Evolutionary conservation across 108 stramenopile genomes (phyloP).

Genomic region (Nitzschia palea): DNA sequence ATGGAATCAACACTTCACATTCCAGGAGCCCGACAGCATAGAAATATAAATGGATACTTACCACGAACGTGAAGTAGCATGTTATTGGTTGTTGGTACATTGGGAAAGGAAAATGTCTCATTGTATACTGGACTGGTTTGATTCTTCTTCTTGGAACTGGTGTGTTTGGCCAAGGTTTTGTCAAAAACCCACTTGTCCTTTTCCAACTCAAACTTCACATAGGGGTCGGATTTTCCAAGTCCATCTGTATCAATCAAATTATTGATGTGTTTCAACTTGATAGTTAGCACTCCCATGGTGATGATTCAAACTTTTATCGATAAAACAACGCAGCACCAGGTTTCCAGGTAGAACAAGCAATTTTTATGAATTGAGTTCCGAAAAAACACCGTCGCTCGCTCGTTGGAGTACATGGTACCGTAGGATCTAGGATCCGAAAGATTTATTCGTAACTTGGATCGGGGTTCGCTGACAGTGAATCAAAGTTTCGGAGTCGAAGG

Average conservation of each 20-base stretch:
- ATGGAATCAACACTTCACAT: too few species aligned
- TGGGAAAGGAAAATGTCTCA: constrained; percentile 39
- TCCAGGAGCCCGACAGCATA: not conserved
- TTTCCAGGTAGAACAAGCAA: too few species aligned
- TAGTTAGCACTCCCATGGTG: constrained; percentile 37
- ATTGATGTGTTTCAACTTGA: constrained; percentile 33
- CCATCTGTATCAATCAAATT: constrained; percentile 45
- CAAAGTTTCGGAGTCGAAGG: too few species aligned
- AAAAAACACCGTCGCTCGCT: too few species aligned
- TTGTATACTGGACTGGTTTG: constrained; percentile 51
- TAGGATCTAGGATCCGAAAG: too few species aligned
- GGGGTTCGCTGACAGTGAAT: too few species aligned
- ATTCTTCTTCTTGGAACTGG: constrained; percentile 44
- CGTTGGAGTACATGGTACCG: too few species aligned
- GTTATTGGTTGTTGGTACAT: constrained; percentile 47
- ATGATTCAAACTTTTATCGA: too few species aligned
- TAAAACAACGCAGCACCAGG: too few species aligned
- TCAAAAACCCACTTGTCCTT: constrained; percentile 42
- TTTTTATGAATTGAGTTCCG: too few species aligned
- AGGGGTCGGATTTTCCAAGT: constrained; percentile 55
- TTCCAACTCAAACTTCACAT: constrained; percentile 53
- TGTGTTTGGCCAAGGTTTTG: constrained; percentile 39
- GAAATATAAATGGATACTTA: not conserved
- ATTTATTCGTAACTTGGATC: too few species aligned
- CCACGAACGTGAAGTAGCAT: constrained; percentile 45